phyloP scores from a whole-genome alignment of 2,329 filamentous ascomycete species.

The Verruconis gallopava region DNA sequence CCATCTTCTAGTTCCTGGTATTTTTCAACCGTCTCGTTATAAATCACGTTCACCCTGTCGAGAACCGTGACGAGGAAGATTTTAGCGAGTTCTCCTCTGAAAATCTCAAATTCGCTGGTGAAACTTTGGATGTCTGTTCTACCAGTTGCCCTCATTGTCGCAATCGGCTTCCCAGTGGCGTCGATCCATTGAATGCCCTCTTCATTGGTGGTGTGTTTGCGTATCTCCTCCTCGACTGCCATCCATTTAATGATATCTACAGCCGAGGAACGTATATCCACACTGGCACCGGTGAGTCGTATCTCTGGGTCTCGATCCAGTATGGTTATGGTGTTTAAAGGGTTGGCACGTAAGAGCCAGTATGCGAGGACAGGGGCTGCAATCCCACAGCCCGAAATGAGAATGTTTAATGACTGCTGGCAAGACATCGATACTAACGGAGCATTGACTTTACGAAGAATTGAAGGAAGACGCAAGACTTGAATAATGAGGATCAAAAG shows the following conservation, averaged over 20 bases:
- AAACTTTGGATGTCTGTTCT: constrained; percentile 35
- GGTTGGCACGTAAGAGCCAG: constrained; percentile 6
- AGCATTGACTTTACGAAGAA: too few relatives aligned
- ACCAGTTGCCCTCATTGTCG: constrained; percentile 18
- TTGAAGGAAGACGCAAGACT: too few relatives aligned
- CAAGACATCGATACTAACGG: too few relatives aligned
- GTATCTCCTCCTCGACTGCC: constrained; percentile 34
- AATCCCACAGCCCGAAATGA: constrained; percentile 8
- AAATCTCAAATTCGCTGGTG: constrained; percentile 46
- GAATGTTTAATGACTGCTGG: constrained; percentile 13
- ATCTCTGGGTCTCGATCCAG: constrained; percentile 30
- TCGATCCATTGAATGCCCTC: constrained; percentile 36
- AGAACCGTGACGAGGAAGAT: constrained; percentile 11
- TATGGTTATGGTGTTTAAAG: constrained; percentile 21
- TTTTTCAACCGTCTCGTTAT: constrained; percentile 17
- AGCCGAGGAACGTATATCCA: constrained; percentile 41
- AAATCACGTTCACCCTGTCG: constrained; percentile 17
- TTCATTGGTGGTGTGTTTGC: constrained; percentile 32
- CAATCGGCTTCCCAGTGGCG: constrained; percentile 9
- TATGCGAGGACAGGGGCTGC: constrained; percentile 5
- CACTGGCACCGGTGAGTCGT: constrained; percentile 36
- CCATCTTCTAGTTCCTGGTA: constrained; percentile 17
- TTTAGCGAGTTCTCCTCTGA: constrained; percentile 38
- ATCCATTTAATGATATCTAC: constrained; percentile 39
- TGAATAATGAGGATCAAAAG: too few relatives aligned